These are phyloP conservation scores for Warburgia ugandensis DNA, from an alignment of 164 flowering plant genomes.

Conservation along the genomic window DNA sequence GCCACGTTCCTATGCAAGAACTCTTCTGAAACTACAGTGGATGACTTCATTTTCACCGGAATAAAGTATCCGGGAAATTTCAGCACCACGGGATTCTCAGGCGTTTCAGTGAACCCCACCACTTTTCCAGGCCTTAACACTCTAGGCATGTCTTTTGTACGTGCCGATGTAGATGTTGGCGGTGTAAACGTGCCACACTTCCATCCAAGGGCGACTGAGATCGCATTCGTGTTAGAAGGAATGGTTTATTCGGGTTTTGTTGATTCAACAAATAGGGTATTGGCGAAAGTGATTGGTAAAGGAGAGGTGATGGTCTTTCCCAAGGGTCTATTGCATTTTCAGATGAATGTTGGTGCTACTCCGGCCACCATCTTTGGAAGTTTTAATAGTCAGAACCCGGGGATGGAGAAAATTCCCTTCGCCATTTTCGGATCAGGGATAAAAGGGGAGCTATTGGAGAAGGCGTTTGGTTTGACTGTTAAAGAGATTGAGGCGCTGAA, in stretches of 20 bases:
- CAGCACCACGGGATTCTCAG: slow-evolving; percentile 31
- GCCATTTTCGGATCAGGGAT: slow-evolving; percentile 65
- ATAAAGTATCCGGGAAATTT: slow-evolving; percentile 36
- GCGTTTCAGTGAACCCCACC: slow-evolving; percentile 30
- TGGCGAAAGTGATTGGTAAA: slow-evolving; percentile 37
- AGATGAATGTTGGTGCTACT: slow-evolving; percentile 56
- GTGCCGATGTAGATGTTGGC: slow-evolving; percentile 48
- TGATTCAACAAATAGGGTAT: slow-evolving; percentile 43
- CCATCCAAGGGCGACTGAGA: slow-evolving; percentile 66
- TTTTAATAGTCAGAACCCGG: slow-evolving; percentile 72
- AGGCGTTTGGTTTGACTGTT: slow-evolving; percentile 56
- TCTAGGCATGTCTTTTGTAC: slow-evolving; percentile 61
- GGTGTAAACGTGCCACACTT: slow-evolving; percentile 62
- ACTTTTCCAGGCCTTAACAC: slow-evolving; percentile 67
- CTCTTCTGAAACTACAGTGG: slow-evolving; percentile 32
- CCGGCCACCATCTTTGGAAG: slow-evolving; percentile 47
- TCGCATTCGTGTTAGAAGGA: slow-evolving; percentile 45
- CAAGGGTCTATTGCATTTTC: slow-evolving; percentile 57
- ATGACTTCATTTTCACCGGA: slow-evolving; percentile 60
- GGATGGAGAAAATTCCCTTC: slow-evolving; percentile 38
- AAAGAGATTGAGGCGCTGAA: slow-evolving; percentile 40
- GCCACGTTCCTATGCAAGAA: slow-evolving; percentile 41
- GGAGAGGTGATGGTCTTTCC: slow-evolving; percentile 79
- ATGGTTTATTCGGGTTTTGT: slow-evolving; percentile 63
- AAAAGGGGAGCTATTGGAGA: slow-evolving; percentile 48